Evolutionary conservation across 2,329 filamentous ascomycete genomes (phyloP).

Genomic region (Colletotrichum limetticola): DNA sequence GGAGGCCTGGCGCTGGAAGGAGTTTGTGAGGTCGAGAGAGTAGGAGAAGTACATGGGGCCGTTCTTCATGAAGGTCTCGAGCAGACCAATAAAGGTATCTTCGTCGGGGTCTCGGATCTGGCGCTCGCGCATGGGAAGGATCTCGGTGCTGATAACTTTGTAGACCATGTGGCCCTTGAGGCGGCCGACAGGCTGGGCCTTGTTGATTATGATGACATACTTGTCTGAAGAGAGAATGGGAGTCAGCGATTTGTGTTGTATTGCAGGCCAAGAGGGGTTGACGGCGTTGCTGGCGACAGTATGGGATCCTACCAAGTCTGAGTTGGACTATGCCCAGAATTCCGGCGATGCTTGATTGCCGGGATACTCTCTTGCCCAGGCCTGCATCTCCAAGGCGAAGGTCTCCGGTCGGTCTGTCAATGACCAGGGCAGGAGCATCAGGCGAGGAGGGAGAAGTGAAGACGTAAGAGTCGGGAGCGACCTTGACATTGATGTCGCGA

Average conservation of each 20-base stretch:
- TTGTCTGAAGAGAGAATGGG: slow-evolving; percentile 69
- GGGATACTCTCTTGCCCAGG: slow-evolving; percentile 75
- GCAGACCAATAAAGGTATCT: slow-evolving; percentile 85
- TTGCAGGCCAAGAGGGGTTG: background rate
- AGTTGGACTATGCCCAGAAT: slow-evolving; percentile 95
- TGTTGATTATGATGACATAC: slow-evolving; percentile 96
- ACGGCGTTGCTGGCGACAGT: background rate
- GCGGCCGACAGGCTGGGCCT: slow-evolving; percentile 88
- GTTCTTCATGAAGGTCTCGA: slow-evolving; percentile 83
- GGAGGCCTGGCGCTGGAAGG: slow-evolving; percentile 91
- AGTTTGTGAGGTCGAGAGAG: slow-evolving; percentile 95
- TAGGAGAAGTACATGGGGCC: slow-evolving; percentile 99
- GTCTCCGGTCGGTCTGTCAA: slow-evolving; percentile 94
- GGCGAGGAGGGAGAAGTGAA: slow-evolving; percentile 97
- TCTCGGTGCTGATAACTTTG: slow-evolving; percentile 89
- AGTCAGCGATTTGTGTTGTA: slow-evolving; percentile 16
- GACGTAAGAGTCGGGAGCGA: slow-evolving; percentile 90
- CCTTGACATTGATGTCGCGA: slow-evolving; percentile 96
- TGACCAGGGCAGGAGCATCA: slow-evolving; percentile 84
- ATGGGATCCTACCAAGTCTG: slow-evolving; percentile 76
- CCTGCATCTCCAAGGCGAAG: slow-evolving; percentile 85
- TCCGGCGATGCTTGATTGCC: slow-evolving; percentile 91
- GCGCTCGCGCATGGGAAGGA: slow-evolving; percentile 92
- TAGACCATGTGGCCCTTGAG: slow-evolving; percentile 97
- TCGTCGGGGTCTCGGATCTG: slow-evolving; percentile 93